Conservation (phyloP, 2,329 filamentous ascomycete genomes). For the Trichoderma aggressivum region DNA sequence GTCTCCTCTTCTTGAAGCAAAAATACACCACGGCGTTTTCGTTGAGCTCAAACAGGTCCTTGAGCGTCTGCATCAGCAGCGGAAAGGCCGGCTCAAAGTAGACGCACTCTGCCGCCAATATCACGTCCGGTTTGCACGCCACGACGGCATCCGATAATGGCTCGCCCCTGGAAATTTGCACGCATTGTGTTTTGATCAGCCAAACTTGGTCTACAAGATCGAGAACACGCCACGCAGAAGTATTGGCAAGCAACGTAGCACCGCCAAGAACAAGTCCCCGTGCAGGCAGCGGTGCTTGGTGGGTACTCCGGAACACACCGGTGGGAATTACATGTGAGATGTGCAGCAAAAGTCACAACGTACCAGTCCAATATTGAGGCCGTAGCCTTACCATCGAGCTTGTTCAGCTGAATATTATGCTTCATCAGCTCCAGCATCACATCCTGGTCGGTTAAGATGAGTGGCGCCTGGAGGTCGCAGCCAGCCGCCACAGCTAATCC, state of each 20-base stretch:
- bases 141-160: conserved; percentile 52
- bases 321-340: not conserved
- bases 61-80: conserved; percentile 73
- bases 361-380: conserved; percentile 79
- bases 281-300: not conserved
- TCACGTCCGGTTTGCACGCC: conserved; percentile 65
- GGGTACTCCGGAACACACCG: not conserved
- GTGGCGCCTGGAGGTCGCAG: conserved; percentile 48
- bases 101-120: conserved; percentile 94
- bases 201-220: not conserved
- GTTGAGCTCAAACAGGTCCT: conserved; percentile 69
- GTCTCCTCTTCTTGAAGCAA: conserved; percentile 90
- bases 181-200: conserved; percentile 5
- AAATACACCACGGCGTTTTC: conserved; percentile 67
- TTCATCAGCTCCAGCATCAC: conserved; percentile 84
- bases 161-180: conserved; percentile 50
- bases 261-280: not conserved
- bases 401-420: conserved; percentile 81
- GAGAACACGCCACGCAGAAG: not conserved
- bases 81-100: conserved; percentile 97
- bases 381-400: conserved; percentile 58
- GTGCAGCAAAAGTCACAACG: conserved; percentile 29
- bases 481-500: conserved; percentile 61
- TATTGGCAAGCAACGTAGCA: conserved; percentile 2
- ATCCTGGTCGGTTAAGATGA: conserved; percentile 82